Conservation (phyloP, 2,329 filamentous ascomycete genomes). For the Alternaria triticimaculans region DNA sequence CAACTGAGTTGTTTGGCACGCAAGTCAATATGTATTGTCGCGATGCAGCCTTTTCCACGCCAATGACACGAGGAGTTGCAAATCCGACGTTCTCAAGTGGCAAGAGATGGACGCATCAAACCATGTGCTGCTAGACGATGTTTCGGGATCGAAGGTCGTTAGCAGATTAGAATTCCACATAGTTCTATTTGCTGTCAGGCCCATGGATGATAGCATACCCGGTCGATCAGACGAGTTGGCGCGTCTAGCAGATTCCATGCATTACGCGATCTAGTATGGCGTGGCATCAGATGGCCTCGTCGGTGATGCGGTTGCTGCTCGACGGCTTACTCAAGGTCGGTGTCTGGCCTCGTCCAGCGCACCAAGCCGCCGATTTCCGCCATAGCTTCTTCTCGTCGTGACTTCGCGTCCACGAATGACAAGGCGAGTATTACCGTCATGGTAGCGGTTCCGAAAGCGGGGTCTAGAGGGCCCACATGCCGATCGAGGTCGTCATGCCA, state of each 20-base stretch:
- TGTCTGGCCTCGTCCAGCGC: constrained; percentile 11
- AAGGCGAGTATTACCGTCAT: neutral
- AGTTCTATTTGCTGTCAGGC: neutral
- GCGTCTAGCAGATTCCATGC: neutral
- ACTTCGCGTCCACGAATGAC: constrained; percentile 21
- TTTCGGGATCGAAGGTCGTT: neutral
- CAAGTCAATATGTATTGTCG: neutral
- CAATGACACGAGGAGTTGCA: neutral
- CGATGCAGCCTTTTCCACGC: neutral
- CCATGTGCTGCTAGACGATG: neutral
- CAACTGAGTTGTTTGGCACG: neutral
- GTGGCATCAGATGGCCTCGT: constrained; percentile 1
- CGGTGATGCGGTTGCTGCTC: neutral
- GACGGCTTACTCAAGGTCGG: constrained; percentile 11
- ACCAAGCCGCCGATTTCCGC: constrained; percentile 10
- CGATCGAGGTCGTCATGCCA: neutral
- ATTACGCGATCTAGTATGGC: constrained; percentile 3
- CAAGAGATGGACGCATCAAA: neutral
- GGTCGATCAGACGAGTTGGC: neutral
- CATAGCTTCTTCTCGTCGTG: constrained; percentile 12
- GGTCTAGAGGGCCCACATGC: constrained; percentile 20
- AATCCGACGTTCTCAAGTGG: neutral
- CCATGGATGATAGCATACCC: neutral
- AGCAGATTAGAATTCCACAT: neutral
- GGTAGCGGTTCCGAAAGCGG: constrained; percentile 25